A percentile compares a stretch with the other conserved stretches of the same genome.
phyloP scores from a whole-genome alignment of 805 yeast genomes.

The Wickerhamomyces tratensis region DNA sequence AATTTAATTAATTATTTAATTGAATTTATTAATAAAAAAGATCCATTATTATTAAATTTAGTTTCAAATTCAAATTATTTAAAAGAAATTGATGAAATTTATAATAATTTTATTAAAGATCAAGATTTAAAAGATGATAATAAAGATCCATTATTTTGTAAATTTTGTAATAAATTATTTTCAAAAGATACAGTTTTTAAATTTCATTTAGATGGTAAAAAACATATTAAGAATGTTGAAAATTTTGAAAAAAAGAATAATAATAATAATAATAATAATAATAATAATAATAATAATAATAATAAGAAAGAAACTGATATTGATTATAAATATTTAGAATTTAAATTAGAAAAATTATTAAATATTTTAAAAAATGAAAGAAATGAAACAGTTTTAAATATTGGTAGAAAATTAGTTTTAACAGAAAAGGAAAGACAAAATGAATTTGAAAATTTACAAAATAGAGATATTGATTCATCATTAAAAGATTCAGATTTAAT shows the following conservation, averaged over 20 bases:
- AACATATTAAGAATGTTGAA: constrained; percentile 47
- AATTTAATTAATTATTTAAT: constrained; percentile 40
- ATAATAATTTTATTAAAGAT: constrained; percentile 1
- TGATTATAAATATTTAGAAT: constrained; percentile 25
- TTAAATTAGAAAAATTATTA: constrained; percentile 26
- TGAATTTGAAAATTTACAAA: constrained; percentile 16
- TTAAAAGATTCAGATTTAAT: constrained; percentile 3
- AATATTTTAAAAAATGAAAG: constrained; percentile 30
- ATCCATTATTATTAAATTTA: constrained; percentile 31
- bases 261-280: too few species aligned
- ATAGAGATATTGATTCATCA: constrained; percentile 10
- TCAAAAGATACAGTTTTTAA: constrained; percentile 54
- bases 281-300: too few species aligned
- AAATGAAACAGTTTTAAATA: constrained; percentile 44
- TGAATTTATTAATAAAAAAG: constrained; percentile 33
- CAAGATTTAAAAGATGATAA: constrained; percentile 3
- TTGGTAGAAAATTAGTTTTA: constrained; percentile 56
- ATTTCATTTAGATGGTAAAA: constrained; percentile 66
- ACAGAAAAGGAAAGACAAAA: constrained; percentile 44
- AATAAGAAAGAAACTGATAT: constrained; percentile 4
- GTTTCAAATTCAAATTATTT: too few species aligned
- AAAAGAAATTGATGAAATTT: constrained; percentile 7
- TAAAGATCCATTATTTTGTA: constrained; percentile 38
- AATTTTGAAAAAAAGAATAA: constrained; percentile 1
- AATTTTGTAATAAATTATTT: constrained; percentile 53